Evolutionary conservation across 805 yeast species (phyloP), one percentile per base, ranked within the genome.

Genomic region (Saitoella complicata): DNA sequence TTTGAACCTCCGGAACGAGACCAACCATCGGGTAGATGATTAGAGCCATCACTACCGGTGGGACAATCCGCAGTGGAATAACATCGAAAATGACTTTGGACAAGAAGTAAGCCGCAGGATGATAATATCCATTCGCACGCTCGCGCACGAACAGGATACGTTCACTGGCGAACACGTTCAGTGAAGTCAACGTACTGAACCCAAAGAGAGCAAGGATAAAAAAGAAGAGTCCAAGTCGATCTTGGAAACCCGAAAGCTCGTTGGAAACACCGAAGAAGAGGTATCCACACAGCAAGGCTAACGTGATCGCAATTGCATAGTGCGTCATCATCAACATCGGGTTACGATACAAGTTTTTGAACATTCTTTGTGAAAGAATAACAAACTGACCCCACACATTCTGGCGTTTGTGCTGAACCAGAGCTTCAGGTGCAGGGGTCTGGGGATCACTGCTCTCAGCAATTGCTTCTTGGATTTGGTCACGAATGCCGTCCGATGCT

Each of bases 221-320:
- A 67, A 91, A 88, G 62, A 91, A 91, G 48, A 91, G 67, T 0
- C 98, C 98, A 51, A 91, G 69, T 54, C 98, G 71, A 62, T 91
- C 91, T 61, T 91, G 98, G 68, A 91, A 91, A 0, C 98, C 98
- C 55, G 94, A 78, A 45, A 91, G 88, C 59, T 88, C 95, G 57
- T 85, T 81, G 38, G 77, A 67, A 30, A 88, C 77, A 55, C 85
- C 70, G 63, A 78, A 88, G 60, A 91, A 91, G 37, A 91, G 67
- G 42, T 73, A 73, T 0, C 97, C 95, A 61, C 95, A 78, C 62
- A 88, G 81, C 4, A 77, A 42, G 1, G 94, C 95, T 60, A 88
- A 74, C 10, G 78, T 59, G 6, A 83, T 61, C 0, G 95, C 79
- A 48, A 88, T 67, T 1, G 80, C 65, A 56, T 88, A 88, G 55